Evolutionary conservation across 768 basidiomycete species (phyloP).

Genomic region (Leccinum truebloodii): DNA sequence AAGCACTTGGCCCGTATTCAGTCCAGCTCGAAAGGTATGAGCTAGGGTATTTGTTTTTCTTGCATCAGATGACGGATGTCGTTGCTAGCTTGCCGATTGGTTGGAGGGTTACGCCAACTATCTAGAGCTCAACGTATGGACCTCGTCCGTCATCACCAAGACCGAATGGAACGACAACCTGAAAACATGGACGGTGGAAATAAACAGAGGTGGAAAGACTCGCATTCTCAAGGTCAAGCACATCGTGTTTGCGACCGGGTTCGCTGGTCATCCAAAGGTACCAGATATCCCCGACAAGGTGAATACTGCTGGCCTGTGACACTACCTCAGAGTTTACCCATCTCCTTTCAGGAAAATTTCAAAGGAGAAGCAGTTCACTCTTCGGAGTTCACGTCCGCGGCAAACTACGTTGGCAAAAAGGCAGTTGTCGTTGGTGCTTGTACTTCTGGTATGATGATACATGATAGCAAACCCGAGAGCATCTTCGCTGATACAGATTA

Average conservation of each 20-base stretch:
- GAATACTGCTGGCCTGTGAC: neutral
- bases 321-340: neutral
- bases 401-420: slow-evolving; percentile 58
- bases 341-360: slow-evolving; percentile 42
- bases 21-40: slow-evolving; percentile 49
- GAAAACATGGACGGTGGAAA: slow-evolving; percentile 47
- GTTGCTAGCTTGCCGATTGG: slow-evolving; percentile 60
- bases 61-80: neutral
- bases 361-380: slow-evolving; percentile 59
- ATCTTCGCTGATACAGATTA: slow-evolving; percentile 10
- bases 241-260: slow-evolving; percentile 58
- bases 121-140: slow-evolving; percentile 68
- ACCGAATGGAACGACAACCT: slow-evolving; percentile 39
- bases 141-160: slow-evolving; percentile 44
- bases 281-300: slow-evolving; percentile 48
- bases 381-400: slow-evolving; percentile 46
- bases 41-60: too few species aligned
- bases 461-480: neutral
- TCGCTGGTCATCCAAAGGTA: slow-evolving; percentile 44
- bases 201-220: slow-evolving; percentile 36
- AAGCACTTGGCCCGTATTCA: slow-evolving; percentile 50
- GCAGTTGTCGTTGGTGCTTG: slow-evolving; percentile 70
- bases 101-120: slow-evolving; percentile 60
- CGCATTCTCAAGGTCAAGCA: slow-evolving; percentile 47
- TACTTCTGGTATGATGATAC: slow-evolving; percentile 46